Evolutionary conservation across 2,329 filamentous ascomycete species (phyloP), one percentile per base, ranked within the genome.

Genomic region (Coniochaeta sp.): DNA sequence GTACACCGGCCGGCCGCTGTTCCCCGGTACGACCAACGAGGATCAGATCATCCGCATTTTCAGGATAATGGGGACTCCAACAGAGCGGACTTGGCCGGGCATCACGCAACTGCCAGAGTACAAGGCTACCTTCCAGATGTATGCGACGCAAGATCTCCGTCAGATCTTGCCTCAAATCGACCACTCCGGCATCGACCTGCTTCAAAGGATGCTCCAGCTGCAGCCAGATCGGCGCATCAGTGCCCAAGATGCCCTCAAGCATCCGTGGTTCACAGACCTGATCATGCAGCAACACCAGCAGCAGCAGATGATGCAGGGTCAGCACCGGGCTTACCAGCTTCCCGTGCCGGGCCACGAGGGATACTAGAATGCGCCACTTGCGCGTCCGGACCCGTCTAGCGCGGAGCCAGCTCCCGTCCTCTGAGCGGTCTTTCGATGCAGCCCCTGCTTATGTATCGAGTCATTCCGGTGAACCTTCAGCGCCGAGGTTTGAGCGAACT

Each of bases 21-120:
- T 99, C 78, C 95, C 95, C 0, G 95, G 95, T 61, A 99, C 95
- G 1, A 97, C 95, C 40, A 99, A 99, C 73, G 95, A 99, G 74
- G 95, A 99, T 72, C 95, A 99, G 74, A 87, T 98, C 58, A 84
- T 96, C 64, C 92, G 96, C 73, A 99, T 99, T 74, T 99, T 99
- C 83, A 86, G 95, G 62, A 88, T 99, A 62, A 99, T 99, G 95
- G 95, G 95, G 63, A 99, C 95, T 0, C 95, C 95, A 0, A 96
- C 91, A 0, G 95, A 99, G 75, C 87, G 92, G 52, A 92, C 90
- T 4, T 99, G 95, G 95, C 93, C 93, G 0, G 93, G 93, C 47
- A 96, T 99, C 71, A 91, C 89, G 22, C 89, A 93, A 70, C 93
- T 96, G 68, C 92, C 93, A n/a, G 95, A 99, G 75, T 99, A 98